Evolutionary conservation across 1,139 yeast species (phyloP), one percentile per base, ranked within the genome.

Genomic region (Diutina mesorugosa): DNA sequence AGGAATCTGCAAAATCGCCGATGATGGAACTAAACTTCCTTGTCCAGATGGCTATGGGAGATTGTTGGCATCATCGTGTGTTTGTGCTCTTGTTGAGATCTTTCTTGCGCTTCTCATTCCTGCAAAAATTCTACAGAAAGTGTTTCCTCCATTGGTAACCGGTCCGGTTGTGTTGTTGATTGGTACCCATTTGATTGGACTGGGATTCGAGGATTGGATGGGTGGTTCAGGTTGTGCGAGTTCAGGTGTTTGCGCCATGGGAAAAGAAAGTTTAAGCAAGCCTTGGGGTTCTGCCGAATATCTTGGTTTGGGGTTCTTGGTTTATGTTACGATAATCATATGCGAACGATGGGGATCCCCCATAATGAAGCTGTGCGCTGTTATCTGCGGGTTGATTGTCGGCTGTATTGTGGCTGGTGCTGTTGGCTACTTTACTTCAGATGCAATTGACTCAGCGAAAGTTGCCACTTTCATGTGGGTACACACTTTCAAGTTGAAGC

Each of bases 321-420:
- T 90, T 12, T 87, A 81, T 65, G 76, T 83, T 38, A 73, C 89
- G 9, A 89, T 90, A 63, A 77, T 90, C 58, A 60, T 88, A 46
- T 80, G 87, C 62, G 97, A 90, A 69, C 83, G 83, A 66, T 90
- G 87, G 78, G 97, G 97, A 38, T 82, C 96, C n/a, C 97, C 97
- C 58, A 86, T 90, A 63, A 87, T 90, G 95, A 88, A 87, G 68
- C 87, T 96, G 8, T 88, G 96, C 76, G 93, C 96, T 0, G 96
- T 90, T 55, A 87, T 90, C 62, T 72, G 85, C 51, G 97, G 97
- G 55, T 76, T 90, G 60, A 72, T 90, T 56, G 83, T 89, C 52
- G 97, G 97, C 47, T 89, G 96, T 73, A 87, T 90, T 60, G 95
- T 90, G 57, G 95, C 95, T 48, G 95, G 93, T 57, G 96, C 93